A percentile compares a stretch with the other conserved stretches of the same genome.
Evolutionary conservation across 164 flowering plant genomes (phyloP).

Genomic region (Nymphaea colorata): DNA sequence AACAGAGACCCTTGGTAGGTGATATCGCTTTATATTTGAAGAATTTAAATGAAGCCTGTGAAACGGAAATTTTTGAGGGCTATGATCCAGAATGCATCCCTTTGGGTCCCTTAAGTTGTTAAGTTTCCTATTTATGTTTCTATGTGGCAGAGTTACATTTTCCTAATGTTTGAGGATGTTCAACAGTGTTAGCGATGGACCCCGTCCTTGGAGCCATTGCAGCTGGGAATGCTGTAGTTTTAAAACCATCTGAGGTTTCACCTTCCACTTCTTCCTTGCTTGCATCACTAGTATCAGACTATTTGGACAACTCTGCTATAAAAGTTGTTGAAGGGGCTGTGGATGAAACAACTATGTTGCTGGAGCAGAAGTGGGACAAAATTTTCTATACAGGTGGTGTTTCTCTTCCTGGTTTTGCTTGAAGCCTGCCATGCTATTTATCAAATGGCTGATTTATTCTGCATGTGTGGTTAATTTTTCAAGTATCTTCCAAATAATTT

Average conservation of each 20-base stretch:
- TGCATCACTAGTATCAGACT: constrained; percentile 18
- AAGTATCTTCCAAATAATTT: too few species aligned
- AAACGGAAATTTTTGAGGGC: too few species aligned
- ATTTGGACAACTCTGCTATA: constrained; percentile 32
- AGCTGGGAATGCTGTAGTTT: constrained; percentile 66
- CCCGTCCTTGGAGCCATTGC: constrained; percentile 76
- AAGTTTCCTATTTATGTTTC: too few species aligned
- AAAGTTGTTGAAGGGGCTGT: constrained; percentile 49
- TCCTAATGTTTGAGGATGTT: neutral
- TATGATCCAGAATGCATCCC: too few species aligned
- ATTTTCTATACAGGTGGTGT: constrained; percentile 46
- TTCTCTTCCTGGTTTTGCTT: neutral
- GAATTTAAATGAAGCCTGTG: too few species aligned
- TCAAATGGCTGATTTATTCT: neutral
- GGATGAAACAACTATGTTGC: constrained; percentile 30
- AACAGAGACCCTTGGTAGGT: too few species aligned
- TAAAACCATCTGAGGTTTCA: constrained; percentile 59
- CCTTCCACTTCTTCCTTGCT: constrained; percentile 41
- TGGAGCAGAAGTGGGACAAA: constrained; percentile 57
- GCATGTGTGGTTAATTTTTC: neutral
- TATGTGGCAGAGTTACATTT: too few species aligned
- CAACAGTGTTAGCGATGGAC: constrained; percentile 58
- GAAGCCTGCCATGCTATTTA: neutral
- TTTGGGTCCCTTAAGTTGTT: too few species aligned
- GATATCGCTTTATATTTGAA: too few species aligned